Percentiles rank a stretch among this genome's conserved stretches.
Conservation (phyloP, 768 basidiomycete species). For the Crucibulum laeve region DNA sequence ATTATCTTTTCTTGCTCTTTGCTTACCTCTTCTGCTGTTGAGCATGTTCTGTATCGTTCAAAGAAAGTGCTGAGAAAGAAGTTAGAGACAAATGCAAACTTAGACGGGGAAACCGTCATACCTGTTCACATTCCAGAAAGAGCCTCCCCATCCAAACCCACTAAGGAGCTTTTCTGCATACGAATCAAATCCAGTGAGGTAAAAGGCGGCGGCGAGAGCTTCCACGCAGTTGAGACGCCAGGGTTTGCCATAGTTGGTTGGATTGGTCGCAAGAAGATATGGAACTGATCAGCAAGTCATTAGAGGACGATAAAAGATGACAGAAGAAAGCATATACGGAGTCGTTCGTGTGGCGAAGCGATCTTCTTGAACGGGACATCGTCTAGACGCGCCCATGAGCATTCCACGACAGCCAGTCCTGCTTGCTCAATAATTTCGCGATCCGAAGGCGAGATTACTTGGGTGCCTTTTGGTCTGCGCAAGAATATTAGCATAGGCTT, state of each 20-base stretch:
- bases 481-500: conserved; percentile 1
- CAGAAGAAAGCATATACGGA: conserved; percentile 50
- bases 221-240: conserved; percentile 96
- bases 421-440: conserved; percentile 65
- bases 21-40: conserved; percentile 51
- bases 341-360: conserved; percentile 85
- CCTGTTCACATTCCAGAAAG: conserved; percentile 87
- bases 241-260: conserved; percentile 97
- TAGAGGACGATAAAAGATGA: neutral
- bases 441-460: conserved; percentile 79
- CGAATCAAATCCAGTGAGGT: conserved; percentile 80
- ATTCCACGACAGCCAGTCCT: conserved; percentile 97
- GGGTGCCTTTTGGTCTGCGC: conserved; percentile 76
- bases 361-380: conserved; percentile 96
- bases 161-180: conserved; percentile 77
- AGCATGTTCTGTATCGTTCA: conserved; percentile 73
- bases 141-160: conserved; percentile 88
- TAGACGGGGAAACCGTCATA: conserved; percentile 21
- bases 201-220: conserved; percentile 92
- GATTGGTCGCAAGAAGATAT: conserved; percentile 92
- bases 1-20: conserved; percentile 67
- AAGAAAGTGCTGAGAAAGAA: conserved; percentile 47
- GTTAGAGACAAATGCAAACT: neutral
- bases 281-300: conserved; percentile 59
- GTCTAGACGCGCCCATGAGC: conserved; percentile 94